Evolutionary conservation across 352 stramenopile species (phyloP).

Genomic region (Phytophthora sp.): DNA sequence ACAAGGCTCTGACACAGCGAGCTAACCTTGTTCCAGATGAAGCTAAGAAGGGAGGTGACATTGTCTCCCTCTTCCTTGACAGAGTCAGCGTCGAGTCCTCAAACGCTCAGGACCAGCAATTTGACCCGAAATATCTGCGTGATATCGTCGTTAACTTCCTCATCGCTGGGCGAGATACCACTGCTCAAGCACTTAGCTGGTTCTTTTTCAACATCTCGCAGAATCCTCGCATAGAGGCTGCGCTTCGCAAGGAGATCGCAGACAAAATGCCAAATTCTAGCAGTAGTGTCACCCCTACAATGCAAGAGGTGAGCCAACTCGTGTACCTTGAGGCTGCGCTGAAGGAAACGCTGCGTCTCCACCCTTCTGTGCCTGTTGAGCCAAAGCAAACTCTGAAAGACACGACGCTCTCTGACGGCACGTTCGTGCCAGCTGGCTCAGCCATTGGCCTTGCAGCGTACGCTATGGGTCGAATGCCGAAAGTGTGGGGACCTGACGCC

Average conservation of each 20-base stretch:
- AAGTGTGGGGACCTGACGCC: conserved; percentile 63
- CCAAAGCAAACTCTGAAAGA: conserved; percentile 45
- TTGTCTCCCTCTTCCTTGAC: conserved; percentile 42
- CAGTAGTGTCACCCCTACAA: neutral
- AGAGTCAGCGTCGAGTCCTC: conserved; percentile 16
- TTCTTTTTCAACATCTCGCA: conserved; percentile 62
- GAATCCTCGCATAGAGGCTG: conserved; percentile 50
- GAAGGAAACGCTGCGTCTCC: conserved; percentile 62
- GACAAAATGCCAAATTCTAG: conserved; percentile 25
- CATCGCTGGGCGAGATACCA: conserved; percentile 80
- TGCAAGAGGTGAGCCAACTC: conserved; percentile 43
- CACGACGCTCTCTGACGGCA: conserved; percentile 65
- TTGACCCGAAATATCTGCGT: conserved; percentile 50
- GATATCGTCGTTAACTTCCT: conserved; percentile 87
- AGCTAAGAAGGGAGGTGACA: conserved; percentile 4
- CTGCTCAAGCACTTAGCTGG: conserved; percentile 74
- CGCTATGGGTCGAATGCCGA: conserved; percentile 47
- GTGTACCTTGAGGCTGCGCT: conserved; percentile 58
- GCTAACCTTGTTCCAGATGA: neutral
- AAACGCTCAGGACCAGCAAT: conserved; percentile 25
- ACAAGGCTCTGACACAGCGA: conserved; percentile 34
- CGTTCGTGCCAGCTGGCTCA: conserved; percentile 41
- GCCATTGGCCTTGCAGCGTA: conserved; percentile 49
- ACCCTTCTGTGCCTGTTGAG: conserved; percentile 56
- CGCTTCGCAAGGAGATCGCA: conserved; percentile 52